Conservation (phyloP, 768 basidiomycete genomes). For the Boletus vinaceobasis region DNA sequence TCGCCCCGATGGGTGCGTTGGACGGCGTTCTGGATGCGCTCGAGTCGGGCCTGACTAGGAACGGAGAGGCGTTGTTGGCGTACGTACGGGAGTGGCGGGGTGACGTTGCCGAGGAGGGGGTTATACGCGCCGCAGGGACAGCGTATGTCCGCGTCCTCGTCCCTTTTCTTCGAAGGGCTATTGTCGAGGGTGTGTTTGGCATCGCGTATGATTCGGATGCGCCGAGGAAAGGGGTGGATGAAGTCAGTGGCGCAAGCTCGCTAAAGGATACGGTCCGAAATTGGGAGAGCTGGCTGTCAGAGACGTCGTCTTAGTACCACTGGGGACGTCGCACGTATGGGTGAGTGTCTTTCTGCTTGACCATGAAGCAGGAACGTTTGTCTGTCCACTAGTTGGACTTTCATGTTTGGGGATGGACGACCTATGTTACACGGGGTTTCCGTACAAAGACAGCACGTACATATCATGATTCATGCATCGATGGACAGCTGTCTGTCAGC, state of each 20-base stretch:
- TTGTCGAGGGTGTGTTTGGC: conserved; percentile 76
- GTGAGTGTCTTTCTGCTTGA: neutral
- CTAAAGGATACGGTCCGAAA: conserved; percentile 13
- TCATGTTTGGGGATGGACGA: neutral
- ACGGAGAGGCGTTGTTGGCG: conserved; percentile 43
- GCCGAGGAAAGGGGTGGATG: neutral
- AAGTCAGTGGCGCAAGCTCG: neutral
- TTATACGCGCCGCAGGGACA: conserved; percentile 48
- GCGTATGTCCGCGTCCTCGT: conserved; percentile 62
- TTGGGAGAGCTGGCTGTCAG: conserved; percentile 32
- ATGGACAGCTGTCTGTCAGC: neutral
- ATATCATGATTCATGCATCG: neutral
- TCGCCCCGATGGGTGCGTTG: conserved; percentile 67
- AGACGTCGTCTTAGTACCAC: conserved; percentile 2
- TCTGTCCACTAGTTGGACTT: no score
- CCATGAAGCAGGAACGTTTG: neutral
- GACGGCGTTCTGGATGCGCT: conserved; percentile 47
- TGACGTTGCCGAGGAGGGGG: conserved; percentile 29
- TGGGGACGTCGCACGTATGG: neutral
- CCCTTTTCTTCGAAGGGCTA: conserved; percentile 67
- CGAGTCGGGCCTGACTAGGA: conserved; percentile 47
- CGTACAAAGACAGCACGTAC: neutral
- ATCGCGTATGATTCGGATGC: conserved; percentile 17
- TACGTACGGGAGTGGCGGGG: conserved; percentile 43
- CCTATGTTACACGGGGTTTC: neutral